A percentile compares a stretch with the other conserved stretches of the same genome.
Evolutionary conservation across 108 stramenopile genomes (phyloP).

Genomic region (Cyclotella atomus): DNA sequence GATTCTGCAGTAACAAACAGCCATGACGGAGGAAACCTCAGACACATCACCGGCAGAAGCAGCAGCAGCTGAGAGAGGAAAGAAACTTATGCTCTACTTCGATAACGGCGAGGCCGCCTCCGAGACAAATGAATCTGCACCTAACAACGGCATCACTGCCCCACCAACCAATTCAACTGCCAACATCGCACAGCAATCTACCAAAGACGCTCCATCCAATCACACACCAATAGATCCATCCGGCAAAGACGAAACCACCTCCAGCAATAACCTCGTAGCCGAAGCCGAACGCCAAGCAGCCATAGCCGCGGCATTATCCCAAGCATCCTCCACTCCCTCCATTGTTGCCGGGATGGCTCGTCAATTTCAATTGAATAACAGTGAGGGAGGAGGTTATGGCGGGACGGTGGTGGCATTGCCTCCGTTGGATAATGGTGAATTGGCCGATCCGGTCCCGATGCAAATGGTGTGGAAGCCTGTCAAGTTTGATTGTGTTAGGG

Average conservation of each 20-base stretch:
- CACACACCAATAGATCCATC: no score
- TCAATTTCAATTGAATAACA: background rate
- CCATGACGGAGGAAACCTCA: no score
- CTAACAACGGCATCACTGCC: no score
- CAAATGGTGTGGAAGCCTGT: constrained; percentile 20
- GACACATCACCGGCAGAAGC: no score
- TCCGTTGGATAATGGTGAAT: background rate
- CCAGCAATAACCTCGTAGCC: background rate
- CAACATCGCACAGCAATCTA: no score
- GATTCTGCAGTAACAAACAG: no score
- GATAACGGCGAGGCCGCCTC: no score
- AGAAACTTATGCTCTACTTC: no score
- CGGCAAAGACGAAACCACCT: background rate
- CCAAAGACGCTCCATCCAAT: no score
- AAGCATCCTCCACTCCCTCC: constrained; percentile 15
- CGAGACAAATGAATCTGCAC: no score
- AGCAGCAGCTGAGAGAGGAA: no score
- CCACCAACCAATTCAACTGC: no score
- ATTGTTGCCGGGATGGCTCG: background rate
- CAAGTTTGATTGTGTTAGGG: constrained; percentile 31
- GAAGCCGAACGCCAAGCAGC: constrained; percentile 53
- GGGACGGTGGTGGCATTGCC: background rate
- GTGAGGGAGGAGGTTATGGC: background rate
- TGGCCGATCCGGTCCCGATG: background rate
- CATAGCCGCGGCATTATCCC: constrained; percentile 45